Evolutionary conservation across 345 rosid species (phyloP), one percentile per base, ranked within the genome.

Genomic region (Citrus glauca): DNA sequence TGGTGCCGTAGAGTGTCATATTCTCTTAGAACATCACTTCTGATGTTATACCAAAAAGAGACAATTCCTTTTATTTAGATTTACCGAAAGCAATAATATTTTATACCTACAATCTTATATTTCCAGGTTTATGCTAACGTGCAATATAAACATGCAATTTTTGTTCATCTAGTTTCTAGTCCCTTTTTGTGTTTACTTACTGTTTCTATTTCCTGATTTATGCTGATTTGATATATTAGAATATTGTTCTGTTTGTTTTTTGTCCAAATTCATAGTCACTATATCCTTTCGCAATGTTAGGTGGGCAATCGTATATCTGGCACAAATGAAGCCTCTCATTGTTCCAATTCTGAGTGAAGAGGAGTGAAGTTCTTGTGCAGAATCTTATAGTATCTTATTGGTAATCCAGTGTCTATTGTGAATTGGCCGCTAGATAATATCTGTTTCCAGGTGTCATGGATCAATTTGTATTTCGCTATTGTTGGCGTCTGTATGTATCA

Each of bases 241-340:
- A 35, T 63, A 10, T 42, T 27, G 9, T 37, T 22, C 19, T 17
- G 6, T 60, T 59, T n/a, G 62, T 37, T 56, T 7, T 48, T 66
- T 14, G 2, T 32, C 30, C 10, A 9, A 24, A 60, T 77, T 71
- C 37, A 72, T 69, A 19, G 25, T 27, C 38, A 45, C 9, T 48
- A 37, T 53, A 59, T 74, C 32, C 61, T 61, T 74, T 68, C 80
- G 27, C 40, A 75, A 37, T 87, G 62, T 66, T 73, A 96, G 98
- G 98, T 96, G 97, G 97, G 98, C 99, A 14, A 96, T 96, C 83
- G 99, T 96, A 60, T 96, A 96, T 81, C 86, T 96, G 74, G 98
- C 98, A 16, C 98, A 96, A 81, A 89, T 96, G 99, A 94, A 96
- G 73, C 99, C 99, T 2, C 92, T 96, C 78, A 96, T 96, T 30